Percentiles rank a stretch among this genome's conserved stretches.
These are phyloP conservation scores for Magnolia officinalis DNA, from an alignment of 164 flowering plant genomes.

Conservation along the genomic window DNA sequence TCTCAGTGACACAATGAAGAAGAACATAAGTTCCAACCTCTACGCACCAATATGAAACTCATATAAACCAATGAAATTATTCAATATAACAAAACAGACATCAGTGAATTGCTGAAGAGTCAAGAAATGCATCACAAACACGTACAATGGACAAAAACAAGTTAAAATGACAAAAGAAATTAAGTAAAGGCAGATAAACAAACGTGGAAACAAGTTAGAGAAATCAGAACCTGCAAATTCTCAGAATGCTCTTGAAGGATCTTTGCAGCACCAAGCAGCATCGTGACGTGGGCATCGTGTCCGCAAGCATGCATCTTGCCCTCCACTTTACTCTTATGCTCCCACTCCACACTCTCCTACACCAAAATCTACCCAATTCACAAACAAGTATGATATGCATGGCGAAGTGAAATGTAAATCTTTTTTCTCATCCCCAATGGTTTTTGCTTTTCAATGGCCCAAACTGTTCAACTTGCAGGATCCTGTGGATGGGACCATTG, in stretches of 20 bases:
- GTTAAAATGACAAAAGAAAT: background rate
- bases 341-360: conserved; percentile 45
- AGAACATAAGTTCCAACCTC: too few relatives aligned
- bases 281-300: conserved; percentile 71
- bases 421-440: conserved; percentile 56
- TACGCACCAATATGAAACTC: too few relatives aligned
- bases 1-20: too few relatives aligned
- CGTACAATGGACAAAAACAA: background rate
- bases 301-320: conserved; percentile 93
- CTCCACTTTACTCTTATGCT: conserved; percentile 60
- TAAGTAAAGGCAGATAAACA: background rate
- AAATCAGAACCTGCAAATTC: conserved; percentile 14
- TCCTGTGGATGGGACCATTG: conserved; percentile 64
- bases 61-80: too few relatives aligned
- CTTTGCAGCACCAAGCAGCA: conserved; percentile 72
- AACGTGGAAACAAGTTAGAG: background rate
- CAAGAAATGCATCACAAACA: too few relatives aligned
- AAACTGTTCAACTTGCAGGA: conserved; percentile 62
- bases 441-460: too few relatives aligned
- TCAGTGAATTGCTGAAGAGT: too few relatives aligned
- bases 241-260: conserved; percentile 29
- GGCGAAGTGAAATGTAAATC: background rate
- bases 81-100: too few relatives aligned
- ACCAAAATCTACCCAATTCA: background rate
- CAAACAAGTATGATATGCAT: background rate